Evolutionary conservation across 2,329 filamentous ascomycete species (phyloP).

Genomic region (Chrysoporthe puriensis): DNA sequence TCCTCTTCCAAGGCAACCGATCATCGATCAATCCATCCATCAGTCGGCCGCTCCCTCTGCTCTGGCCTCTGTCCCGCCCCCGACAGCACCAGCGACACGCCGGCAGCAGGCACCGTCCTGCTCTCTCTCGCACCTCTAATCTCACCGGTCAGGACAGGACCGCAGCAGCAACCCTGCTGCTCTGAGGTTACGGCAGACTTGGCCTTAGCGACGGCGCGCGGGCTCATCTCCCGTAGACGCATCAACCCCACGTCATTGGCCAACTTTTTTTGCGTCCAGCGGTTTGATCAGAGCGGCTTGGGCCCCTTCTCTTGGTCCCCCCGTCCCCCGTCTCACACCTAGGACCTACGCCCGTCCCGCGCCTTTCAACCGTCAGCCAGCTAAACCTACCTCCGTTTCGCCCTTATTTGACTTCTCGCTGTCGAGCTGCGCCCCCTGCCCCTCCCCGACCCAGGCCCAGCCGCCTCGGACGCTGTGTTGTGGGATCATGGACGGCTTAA

Average conservation of each 20-base stretch:
- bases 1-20: not conserved
- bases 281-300: conserved; percentile 23
- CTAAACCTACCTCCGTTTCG: conserved; percentile 26
- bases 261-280: not conserved
- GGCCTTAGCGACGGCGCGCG: not conserved
- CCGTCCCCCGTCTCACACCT: conserved; percentile 15
- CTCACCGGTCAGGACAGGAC: not conserved
- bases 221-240: conserved; percentile 13
- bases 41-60: not conserved
- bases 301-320: conserved; percentile 24
- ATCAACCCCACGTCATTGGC: conserved; percentile 16
- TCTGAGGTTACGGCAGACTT: conserved; percentile 1
- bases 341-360: conserved; percentile 23
- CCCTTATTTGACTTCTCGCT: conserved; percentile 15
- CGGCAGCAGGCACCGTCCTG: not conserved
- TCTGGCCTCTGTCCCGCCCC: not conserved
- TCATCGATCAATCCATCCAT: too few relatives aligned
- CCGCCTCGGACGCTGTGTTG: conserved; percentile 26
- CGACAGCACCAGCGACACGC: not conserved
- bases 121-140: not conserved
- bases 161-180: not conserved
- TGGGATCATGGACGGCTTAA: conserved; percentile 50
- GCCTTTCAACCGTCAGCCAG: conserved; percentile 25
- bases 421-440: conserved; percentile 3
- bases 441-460: conserved; percentile 7